Percentiles rank a stretch among this genome's conserved stretches.
phyloP scores from a whole-genome alignment of 202 grass and related monocot genomes.

The Eragrostis tef region DNA sequence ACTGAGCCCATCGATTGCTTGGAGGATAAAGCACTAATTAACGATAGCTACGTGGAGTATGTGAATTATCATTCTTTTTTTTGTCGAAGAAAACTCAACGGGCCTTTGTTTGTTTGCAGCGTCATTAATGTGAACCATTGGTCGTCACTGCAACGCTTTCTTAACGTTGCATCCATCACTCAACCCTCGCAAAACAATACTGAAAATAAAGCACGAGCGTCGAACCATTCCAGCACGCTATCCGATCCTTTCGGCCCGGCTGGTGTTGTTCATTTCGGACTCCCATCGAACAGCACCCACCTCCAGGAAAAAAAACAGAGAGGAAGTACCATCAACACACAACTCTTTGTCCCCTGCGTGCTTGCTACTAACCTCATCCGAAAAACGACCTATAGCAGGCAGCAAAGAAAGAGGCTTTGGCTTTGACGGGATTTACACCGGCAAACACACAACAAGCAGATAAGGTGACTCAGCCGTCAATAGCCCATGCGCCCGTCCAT shows the following conservation, averaged over 20 bases:
- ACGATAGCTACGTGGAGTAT: neutral
- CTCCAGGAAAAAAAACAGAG: neutral
- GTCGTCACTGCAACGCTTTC: no score
- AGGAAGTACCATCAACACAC: neutral
- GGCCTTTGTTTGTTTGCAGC: no score
- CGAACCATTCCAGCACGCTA: no score
- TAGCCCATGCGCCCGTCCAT: neutral
- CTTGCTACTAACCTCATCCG: neutral
- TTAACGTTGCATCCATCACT: no score
- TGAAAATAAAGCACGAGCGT: no score
- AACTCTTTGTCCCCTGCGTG: neutral
- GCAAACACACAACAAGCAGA: slow-evolving; percentile 33
- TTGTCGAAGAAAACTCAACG: no score
- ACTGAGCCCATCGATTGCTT: neutral
- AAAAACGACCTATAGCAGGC: neutral
- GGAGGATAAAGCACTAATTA: neutral
- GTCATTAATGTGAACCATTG: no score
- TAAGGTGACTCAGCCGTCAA: slow-evolving; percentile 52
- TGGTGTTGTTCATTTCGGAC: no score
- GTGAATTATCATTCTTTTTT: no score
- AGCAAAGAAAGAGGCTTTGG: neutral
- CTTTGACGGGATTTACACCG: slow-evolving; percentile 25
- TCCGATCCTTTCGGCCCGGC: no score
- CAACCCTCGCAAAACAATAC: no score
- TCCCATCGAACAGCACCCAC: neutral